A percentile compares a stretch with the other conserved stretches of the same genome.
phyloP scores from a whole-genome alignment of 345 rosid species.

The Brassica cretica region DNA sequence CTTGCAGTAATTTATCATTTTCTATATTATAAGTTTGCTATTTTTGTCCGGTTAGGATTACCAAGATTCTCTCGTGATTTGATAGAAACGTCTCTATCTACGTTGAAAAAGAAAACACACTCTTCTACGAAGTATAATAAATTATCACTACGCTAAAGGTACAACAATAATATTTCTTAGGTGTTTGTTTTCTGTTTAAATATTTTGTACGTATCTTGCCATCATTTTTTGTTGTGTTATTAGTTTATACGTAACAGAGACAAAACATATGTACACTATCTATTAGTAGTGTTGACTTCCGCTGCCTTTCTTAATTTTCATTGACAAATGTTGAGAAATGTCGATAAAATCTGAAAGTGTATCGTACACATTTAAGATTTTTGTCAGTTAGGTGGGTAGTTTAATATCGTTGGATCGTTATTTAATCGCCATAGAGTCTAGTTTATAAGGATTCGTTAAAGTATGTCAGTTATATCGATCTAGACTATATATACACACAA shows the following conservation, averaged over 20 bases:
- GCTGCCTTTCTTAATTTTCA: constrained; percentile 16
- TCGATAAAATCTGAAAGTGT: constrained; percentile 18
- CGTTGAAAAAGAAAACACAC: background rate
- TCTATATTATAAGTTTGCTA: background rate
- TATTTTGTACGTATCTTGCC: background rate
- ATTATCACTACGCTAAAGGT: background rate
- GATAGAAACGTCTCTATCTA: constrained; percentile 20
- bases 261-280: constrained; percentile 24
- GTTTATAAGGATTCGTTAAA: background rate
- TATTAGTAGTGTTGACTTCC: constrained; percentile 31
- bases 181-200: background rate
- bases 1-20: background rate
- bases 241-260: constrained; percentile 19
- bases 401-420: constrained; percentile 19
- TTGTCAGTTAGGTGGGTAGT: constrained; percentile 27
- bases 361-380: constrained; percentile 18
- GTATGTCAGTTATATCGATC: constrained; percentile 17
- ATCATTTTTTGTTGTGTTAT: constrained; percentile 4
- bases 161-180: background rate
- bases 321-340: constrained; percentile 26
- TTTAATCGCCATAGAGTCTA: constrained; percentile 8
- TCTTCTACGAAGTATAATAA: background rate
- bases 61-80: constrained; percentile 22
- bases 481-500: constrained; percentile 21
- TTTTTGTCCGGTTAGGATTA: constrained; percentile 16